Percentiles rank a stretch among this genome's conserved stretches.
phyloP scores from a whole-genome alignment of 2,329 filamentous ascomycete species.

The Venturia carpophila region DNA sequence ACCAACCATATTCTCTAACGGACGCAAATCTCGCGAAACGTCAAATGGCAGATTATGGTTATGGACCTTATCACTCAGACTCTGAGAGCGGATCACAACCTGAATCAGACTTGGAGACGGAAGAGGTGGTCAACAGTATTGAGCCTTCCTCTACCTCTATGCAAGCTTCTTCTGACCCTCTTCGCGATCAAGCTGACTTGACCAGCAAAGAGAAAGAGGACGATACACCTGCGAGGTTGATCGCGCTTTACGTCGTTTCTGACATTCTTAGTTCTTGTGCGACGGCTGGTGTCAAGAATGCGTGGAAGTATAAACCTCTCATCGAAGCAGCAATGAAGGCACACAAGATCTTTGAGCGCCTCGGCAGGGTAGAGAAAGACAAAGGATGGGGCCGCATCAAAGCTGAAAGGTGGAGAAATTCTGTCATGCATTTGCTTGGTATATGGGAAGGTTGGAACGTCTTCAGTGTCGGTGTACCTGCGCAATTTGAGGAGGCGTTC shows the following conservation, averaged over 20 bases:
- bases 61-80: conserved; percentile 28
- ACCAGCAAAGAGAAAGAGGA: conserved; percentile 43
- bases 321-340: conserved; percentile 66
- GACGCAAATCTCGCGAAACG: conserved; percentile 55
- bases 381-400: conserved; percentile 73
- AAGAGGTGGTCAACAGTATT: conserved; percentile 12
- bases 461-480: conserved; percentile 22
- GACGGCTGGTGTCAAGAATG: conserved; percentile 69
- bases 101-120: conserved; percentile 11
- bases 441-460: conserved; percentile 30
- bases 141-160: conserved; percentile 10
- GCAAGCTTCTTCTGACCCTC: neutral
- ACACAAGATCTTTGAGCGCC: conserved; percentile 62
- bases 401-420: conserved; percentile 46
- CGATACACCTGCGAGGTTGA: conserved; percentile 63
- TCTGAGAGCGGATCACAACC: conserved; percentile 30
- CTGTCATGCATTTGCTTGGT: conserved; percentile 29
- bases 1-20: conserved; percentile 65
- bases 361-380: conserved; percentile 66
- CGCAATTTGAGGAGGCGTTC: conserved; percentile 9
- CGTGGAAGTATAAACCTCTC: conserved; percentile 77
- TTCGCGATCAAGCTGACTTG: conserved; percentile 20
- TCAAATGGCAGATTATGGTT: conserved; percentile 31
- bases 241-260: conserved; percentile 71
- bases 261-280: conserved; percentile 74